Conservation (phyloP, 805 yeast species). For the Torulaspora quercuum region DNA sequence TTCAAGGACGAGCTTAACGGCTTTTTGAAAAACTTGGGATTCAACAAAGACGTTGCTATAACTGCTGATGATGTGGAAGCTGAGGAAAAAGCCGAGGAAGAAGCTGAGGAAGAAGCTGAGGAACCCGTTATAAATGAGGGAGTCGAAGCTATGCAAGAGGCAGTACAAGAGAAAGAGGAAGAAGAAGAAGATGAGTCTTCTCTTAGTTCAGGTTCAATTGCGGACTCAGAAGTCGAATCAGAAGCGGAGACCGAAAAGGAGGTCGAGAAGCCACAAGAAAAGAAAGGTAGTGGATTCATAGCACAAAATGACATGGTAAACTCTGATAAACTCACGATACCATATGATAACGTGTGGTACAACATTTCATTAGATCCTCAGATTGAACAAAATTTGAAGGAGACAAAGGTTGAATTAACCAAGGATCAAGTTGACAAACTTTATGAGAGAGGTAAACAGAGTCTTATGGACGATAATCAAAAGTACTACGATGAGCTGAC, state of each 20-base stretch:
- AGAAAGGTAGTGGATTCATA: constrained; percentile 34
- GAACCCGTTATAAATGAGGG: constrained; percentile 34
- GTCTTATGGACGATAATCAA: constrained; percentile 68
- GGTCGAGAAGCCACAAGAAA: constrained; percentile 26
- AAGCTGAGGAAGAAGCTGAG: constrained; percentile 35
- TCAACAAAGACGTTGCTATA: constrained; percentile 40
- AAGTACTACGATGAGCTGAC: constrained; percentile 69
- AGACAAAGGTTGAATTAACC: constrained; percentile 30
- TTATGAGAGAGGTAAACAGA: constrained; percentile 59
- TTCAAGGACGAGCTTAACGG: constrained; percentile 53
- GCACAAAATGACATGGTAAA: constrained; percentile 43
- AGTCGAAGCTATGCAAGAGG: constrained; percentile 13
- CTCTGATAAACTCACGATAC: constrained; percentile 54
- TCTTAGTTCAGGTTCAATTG: constrained; percentile 27
- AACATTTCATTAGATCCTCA: constrained; percentile 46
- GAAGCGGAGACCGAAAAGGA: constrained; percentile 26
- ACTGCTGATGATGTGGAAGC: constrained; percentile 37
- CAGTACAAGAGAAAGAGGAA: constrained; percentile 15
- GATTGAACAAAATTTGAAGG: constrained; percentile 20
- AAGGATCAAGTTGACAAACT: constrained; percentile 59
- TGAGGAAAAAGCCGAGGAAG: constrained; percentile 37
- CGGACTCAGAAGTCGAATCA: constrained; percentile 37
- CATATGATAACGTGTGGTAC: constrained; percentile 74
- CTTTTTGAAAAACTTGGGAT: constrained; percentile 67
- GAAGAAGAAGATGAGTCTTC: constrained; percentile 21